These are phyloP conservation scores for Penicillium corylophilum DNA, from an alignment of 2,329 filamentous ascomycete genomes.

Conservation along the genomic window DNA sequence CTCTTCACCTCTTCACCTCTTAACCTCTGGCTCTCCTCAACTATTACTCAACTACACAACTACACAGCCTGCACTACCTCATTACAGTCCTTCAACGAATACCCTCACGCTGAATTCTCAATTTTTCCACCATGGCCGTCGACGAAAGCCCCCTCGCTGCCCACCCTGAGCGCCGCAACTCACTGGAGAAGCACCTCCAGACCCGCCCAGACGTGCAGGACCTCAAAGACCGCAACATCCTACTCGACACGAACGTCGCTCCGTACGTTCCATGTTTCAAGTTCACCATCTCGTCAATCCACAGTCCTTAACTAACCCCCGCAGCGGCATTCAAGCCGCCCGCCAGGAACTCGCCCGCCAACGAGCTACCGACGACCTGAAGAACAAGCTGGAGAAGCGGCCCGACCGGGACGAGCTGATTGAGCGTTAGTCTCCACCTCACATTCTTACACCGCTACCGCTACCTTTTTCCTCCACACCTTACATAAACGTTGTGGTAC, in stretches of 20 bases:
- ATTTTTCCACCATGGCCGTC: conserved; percentile 29
- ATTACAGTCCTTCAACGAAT: background rate
- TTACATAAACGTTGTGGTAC: background rate
- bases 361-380: conserved; percentile 61
- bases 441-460: background rate
- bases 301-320: background rate
- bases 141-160: conserved; percentile 58
- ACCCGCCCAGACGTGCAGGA: conserved; percentile 67
- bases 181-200: conserved; percentile 69
- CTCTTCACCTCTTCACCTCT: background rate
- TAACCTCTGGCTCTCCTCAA: background rate
- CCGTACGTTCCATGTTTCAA: conserved; percentile 49
- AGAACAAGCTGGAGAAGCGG: conserved; percentile 62
- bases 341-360: conserved; percentile 65
- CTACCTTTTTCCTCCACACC: background rate
- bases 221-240: conserved; percentile 66
- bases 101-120: background rate
- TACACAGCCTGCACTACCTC: background rate
- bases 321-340: conserved; percentile 62
- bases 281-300: background rate
- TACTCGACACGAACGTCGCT: conserved; percentile 66
- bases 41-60: background rate
- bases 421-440: conserved; percentile 60
- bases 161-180: conserved; percentile 60
- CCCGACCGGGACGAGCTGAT: conserved; percentile 73